A percentile compares a stretch with the other conserved stretches of the same genome.
These are phyloP conservation scores for Xylariaceae sp. DNA, from an alignment of 2,329 filamentous ascomycete genomes.

Conservation along the genomic window DNA sequence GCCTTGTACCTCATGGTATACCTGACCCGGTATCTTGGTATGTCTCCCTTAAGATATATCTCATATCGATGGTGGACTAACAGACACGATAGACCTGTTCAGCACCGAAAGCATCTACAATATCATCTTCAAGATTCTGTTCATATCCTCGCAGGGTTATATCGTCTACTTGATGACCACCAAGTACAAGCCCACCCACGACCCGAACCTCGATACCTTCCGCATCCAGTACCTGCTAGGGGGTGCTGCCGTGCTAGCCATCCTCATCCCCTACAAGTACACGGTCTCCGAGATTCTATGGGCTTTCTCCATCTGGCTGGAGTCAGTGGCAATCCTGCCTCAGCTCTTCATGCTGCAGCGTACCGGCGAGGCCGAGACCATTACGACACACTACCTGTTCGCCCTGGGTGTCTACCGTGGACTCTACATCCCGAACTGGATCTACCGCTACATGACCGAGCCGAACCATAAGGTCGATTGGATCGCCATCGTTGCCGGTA, in stretches of 20 bases:
- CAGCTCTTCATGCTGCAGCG: slow-evolving; percentile 98
- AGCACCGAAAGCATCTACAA: slow-evolving; percentile 84
- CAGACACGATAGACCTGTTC: slow-evolving; percentile 63
- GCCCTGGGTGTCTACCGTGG: slow-evolving; percentile 87
- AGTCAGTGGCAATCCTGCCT: slow-evolving; percentile 91
- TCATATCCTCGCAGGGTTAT: slow-evolving; percentile 85
- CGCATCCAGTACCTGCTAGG: slow-evolving; percentile 90
- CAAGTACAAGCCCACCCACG: slow-evolving; percentile 94
- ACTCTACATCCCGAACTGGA: slow-evolving; percentile 98
- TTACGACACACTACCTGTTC: slow-evolving; percentile 96
- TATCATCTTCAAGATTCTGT: slow-evolving; percentile 90
- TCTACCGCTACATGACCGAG: slow-evolving; percentile 82
- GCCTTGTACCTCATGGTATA: slow-evolving; percentile 92
- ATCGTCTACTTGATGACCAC: slow-evolving; percentile 98
- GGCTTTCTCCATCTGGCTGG: slow-evolving; percentile 98
- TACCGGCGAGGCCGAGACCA: slow-evolving; percentile 98
- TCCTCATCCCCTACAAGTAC: slow-evolving; percentile 84
- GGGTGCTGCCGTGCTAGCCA: slow-evolving; percentile 69
- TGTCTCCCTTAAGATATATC: slow-evolving; percentile 12
- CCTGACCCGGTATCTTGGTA: slow-evolving; percentile 84
- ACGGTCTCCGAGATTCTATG: slow-evolving; percentile 80
- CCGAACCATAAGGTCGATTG: slow-evolving; percentile 67
- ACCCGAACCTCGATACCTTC: slow-evolving; percentile 95
- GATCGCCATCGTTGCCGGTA: slow-evolving; percentile 81
- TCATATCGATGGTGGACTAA: not conserved